phyloP scores from a whole-genome alignment of 2,329 filamentous ascomycete genomes.

The Helicocarpus griseus region DNA sequence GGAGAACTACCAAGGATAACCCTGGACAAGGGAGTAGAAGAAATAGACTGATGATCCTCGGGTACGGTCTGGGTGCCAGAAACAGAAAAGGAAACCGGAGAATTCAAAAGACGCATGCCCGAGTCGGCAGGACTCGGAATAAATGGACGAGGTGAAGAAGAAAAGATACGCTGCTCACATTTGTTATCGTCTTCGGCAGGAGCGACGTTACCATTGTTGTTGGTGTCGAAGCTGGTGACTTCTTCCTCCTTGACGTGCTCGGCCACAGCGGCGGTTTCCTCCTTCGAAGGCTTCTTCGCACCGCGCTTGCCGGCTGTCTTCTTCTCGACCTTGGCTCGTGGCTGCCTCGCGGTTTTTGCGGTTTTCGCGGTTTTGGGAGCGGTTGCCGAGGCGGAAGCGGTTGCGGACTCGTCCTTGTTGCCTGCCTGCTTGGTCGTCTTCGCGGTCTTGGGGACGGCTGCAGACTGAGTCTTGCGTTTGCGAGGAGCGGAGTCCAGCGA shows the following conservation, averaged over 20 bases:
- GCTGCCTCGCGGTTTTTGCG: slow-evolving; percentile 4
- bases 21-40: too few species aligned
- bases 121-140: not conserved
- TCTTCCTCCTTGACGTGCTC: too few species aligned
- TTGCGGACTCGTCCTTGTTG: too few species aligned
- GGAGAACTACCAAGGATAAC: too few species aligned
- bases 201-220: not conserved
- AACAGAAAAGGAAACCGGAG: not conserved
- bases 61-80: not conserved
- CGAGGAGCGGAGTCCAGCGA: slow-evolving; percentile 20
- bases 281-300: slow-evolving; percentile 12
- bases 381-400: too few species aligned
- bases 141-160: not conserved
- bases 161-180: not conserved
- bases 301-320: slow-evolving; percentile 7
- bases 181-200: not conserved
- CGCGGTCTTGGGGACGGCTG: slow-evolving; percentile 12
- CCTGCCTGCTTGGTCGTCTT: too few species aligned
- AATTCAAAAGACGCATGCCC: not conserved
- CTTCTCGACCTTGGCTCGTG: slow-evolving; percentile 8
- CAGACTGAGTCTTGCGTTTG: slow-evolving; percentile 9
- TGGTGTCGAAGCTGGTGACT: not conserved
- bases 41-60: too few species aligned
- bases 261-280: not conserved
- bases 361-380: slow-evolving; percentile 8